phyloP scores from a whole-genome alignment of 768 basidiomycete genomes.

The Pisolithus sp. region DNA sequence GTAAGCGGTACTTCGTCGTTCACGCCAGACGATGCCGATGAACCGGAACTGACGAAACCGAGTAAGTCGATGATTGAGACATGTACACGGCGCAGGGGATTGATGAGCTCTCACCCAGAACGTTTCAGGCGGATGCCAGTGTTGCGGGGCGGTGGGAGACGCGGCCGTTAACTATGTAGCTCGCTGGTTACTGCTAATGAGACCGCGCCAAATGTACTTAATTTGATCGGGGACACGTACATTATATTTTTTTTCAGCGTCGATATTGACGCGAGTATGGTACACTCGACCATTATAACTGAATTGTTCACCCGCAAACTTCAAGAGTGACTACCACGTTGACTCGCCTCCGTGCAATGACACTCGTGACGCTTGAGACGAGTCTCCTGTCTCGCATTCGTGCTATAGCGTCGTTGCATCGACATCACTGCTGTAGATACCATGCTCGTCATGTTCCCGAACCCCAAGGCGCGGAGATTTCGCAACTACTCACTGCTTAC shows the following conservation, averaged over 20 bases:
- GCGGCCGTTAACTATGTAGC: too few species aligned
- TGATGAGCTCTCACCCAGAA: slow-evolving; percentile 6
- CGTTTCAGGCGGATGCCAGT: not conserved
- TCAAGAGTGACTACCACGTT: too few species aligned
- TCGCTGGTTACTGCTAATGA: too few species aligned
- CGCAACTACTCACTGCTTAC: slow-evolving; percentile 56
- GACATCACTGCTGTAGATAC: slow-evolving; percentile 8
- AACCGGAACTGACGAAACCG: slow-evolving; percentile 19
- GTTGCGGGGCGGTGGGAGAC: too few species aligned
- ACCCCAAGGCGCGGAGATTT: slow-evolving; percentile 46
- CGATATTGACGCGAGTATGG: too few species aligned
- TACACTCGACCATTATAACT: too few species aligned
- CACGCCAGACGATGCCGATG: slow-evolving; percentile 23
- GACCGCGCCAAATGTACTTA: too few species aligned
- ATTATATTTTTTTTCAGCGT: too few species aligned
- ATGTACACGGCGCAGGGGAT: too few species aligned
- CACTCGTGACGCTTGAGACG: not conserved
- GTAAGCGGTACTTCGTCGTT: slow-evolving; percentile 28
- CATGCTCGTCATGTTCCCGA: slow-evolving; percentile 39
- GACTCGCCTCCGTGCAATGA: not conserved
- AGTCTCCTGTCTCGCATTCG: not conserved
- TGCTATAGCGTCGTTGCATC: not conserved
- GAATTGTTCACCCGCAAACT: too few species aligned
- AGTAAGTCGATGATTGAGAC: slow-evolving; percentile 16
- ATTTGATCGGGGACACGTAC: too few species aligned